Percentiles rank a stretch among this genome's conserved stretches.
These are phyloP conservation scores for Colletotrichum lini DNA, from an alignment of 2,329 filamentous ascomycete genomes.

Conservation along the genomic window DNA sequence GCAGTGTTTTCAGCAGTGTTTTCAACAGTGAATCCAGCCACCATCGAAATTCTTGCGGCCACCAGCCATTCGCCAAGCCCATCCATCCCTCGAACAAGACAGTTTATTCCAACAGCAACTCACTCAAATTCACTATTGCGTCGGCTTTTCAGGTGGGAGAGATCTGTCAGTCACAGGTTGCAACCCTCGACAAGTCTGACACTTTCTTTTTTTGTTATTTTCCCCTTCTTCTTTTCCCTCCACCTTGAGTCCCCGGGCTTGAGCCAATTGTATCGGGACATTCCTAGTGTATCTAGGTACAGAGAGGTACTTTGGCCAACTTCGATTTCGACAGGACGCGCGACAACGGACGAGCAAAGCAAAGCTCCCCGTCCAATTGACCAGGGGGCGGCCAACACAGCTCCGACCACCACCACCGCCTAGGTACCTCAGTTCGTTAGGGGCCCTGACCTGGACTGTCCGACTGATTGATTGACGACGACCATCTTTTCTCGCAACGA, in stretches of 20 bases:
- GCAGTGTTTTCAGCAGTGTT: constrained; percentile 9
- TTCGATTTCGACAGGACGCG: constrained; percentile 23
- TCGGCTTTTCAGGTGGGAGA: not conserved
- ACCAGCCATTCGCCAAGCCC: constrained; percentile 10
- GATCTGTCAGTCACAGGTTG: not conserved
- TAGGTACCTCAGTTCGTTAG: not conserved
- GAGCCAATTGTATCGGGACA: constrained; percentile 14
- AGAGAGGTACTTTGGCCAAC: not conserved
- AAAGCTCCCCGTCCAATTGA: constrained; percentile 26
- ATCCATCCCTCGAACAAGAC: constrained; percentile 1
- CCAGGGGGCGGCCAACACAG: constrained; percentile 17
- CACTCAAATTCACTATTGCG: not conserved
- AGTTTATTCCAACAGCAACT: not conserved
- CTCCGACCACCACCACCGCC: constrained; percentile 31
- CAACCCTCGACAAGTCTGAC: constrained; percentile 13
- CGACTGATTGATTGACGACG: not conserved
- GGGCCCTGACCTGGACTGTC: constrained; percentile 15
- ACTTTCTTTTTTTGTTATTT: no score
- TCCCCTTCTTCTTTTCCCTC: not conserved
- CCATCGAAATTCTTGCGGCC: constrained; percentile 29
- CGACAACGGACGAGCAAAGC: constrained; percentile 5
- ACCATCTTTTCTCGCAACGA: constrained; percentile 10
- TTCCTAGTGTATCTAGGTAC: not conserved
- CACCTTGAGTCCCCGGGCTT: not conserved
- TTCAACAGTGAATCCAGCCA: constrained; percentile 2